Evolutionary conservation across 2,329 filamentous ascomycete species (phyloP), one percentile per base, ranked within the genome.

Genomic region (Fusarium torreyae): DNA sequence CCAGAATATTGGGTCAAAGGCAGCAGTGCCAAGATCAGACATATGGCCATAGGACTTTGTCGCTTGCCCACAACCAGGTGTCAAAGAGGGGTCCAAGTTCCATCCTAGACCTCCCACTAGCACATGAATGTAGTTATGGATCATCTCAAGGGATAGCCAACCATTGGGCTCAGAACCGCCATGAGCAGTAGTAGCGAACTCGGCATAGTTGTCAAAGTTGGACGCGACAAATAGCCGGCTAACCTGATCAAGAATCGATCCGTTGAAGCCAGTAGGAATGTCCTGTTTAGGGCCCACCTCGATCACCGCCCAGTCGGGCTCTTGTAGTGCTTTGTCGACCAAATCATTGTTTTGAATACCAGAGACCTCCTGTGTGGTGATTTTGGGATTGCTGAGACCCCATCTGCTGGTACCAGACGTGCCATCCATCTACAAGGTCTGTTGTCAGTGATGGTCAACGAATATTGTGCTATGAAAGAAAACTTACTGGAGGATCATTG

Each of bases 1-100:
- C 65, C 65, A 68, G 36, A 68, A 68, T 18, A 68, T 59, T 17
- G 65, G 65, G 14, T 68, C 65, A 31, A 58, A 68, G 3, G 61
- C 65, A 7, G 61, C 65, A 2, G 55, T 42, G 10, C 53, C 52
- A 8, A 65, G 52, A 15, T 65, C 40, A 11, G 43, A 26, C 65
- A 68, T 68, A 14, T 68, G 61, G 9, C 65, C 65, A 18, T 44
- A 24, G 15, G 18, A 2, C 8, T 39, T 6, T 14, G 13, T 5
- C 38, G 18, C 22, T 15, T 3, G 9, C 14, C 15, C 49, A 6
- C 9, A 22, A 42, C 28, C 18, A 7, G 13, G 14, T 33, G n/a
- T 5, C 24, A 31, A 39, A 14, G 17, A 7, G 28, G 54, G 34
- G 36, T 50, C 24, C 33, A 20, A 7, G 14, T 20, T 33, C 49